phyloP scores from a whole-genome alignment of 768 basidiomycete species.

The Rickenella mellea region DNA sequence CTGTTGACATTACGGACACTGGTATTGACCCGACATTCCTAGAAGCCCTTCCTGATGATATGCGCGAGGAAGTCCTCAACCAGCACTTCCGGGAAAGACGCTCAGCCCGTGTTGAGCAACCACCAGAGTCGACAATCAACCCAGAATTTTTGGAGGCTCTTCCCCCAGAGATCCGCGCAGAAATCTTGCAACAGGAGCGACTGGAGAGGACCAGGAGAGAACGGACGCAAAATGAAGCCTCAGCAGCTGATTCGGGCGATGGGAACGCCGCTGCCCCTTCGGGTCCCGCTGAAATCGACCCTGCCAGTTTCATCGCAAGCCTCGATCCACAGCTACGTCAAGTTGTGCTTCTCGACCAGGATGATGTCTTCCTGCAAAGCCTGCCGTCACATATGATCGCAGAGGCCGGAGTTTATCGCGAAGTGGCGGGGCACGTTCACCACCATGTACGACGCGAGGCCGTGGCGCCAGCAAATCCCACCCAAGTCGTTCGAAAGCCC shows the following conservation, averaged over 20 bases:
- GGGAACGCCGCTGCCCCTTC: constrained; percentile 3
- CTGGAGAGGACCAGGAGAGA: constrained; percentile 58
- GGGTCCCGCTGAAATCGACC: constrained; percentile 66
- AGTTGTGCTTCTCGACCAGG: constrained; percentile 84
- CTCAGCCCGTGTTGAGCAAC: constrained; percentile 64
- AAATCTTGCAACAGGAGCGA: constrained; percentile 93
- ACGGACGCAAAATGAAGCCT: constrained; percentile 27
- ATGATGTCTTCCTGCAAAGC: constrained; percentile 73
- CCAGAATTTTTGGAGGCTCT: constrained; percentile 92
- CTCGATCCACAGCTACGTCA: constrained; percentile 85
- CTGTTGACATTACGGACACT: constrained; percentile 96
- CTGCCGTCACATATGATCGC: constrained; percentile 82
- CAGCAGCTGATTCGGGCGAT: constrained; percentile 25
- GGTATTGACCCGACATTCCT: constrained; percentile 98
- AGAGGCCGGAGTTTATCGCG: constrained; percentile 68
- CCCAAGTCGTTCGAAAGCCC: constrained; percentile 35
- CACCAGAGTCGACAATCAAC: constrained; percentile 82
- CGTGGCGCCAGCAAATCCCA: constrained; percentile 5
- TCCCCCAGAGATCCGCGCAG: constrained; percentile 92
- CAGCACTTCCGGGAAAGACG: constrained; percentile 93
- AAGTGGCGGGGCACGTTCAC: constrained; percentile 29
- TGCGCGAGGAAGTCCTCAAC: constrained; percentile 95
- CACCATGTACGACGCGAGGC: neutral
- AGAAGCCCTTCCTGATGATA: constrained; percentile 95
- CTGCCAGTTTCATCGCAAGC: constrained; percentile 85